Base-by-base conservation (phyloP, 106 monocot genomes). In the Narthecium ossifragum region DNA sequence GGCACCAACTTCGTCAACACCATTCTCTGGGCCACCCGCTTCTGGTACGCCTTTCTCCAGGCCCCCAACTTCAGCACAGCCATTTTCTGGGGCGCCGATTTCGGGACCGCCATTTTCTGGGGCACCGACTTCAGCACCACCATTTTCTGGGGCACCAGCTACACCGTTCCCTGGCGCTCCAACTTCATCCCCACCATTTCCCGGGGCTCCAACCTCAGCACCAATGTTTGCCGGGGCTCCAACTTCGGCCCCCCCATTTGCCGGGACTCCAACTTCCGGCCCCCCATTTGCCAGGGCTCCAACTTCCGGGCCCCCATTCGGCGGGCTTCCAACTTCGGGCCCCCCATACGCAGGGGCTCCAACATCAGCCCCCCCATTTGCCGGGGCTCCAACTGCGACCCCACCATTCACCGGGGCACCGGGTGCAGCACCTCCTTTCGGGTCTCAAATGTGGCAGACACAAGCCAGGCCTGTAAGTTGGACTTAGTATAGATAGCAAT, bases 391-490 rank as follows among this genome's bases (percentile, higher is more conserved):
- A n/a, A n/a, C n/a, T n/a, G n/a, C n/a, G n/a, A n/a, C 31, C 29
- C 56, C 55, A 30, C 63, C 51, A 2, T 53, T 31, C 43, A 36
- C 39, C 6, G 37, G 65, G 4, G 39, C 31, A 11, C 34, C 59
- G 24, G 39, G 49, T 34, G 43, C 53, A 7, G 60, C 38, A 28
- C 49, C 79, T n/a, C 62, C 74, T 8, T 80, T 80, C 55, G 84
- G 80, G 37, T 31, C 83, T 24, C 65, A 73, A 24, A 34, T 58
- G 51, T 79, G 79, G 83, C 57, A 53, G 37, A 37, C 70, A 11
- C 75, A 60, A 20, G 49, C 32, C 10, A 10, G 54, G 31, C 28
- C 28, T 1, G 28, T 55, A 29, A 55, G 28, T 25, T 55, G n/a
- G n/a, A n/a, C n/a, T n/a, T n/a, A n/a, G n/a, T n/a, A n/a, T n/a